Base-by-base conservation (phyloP, 495 filamentous ascomycete species). In the Podospora bellae-mahoneyi region DNA sequence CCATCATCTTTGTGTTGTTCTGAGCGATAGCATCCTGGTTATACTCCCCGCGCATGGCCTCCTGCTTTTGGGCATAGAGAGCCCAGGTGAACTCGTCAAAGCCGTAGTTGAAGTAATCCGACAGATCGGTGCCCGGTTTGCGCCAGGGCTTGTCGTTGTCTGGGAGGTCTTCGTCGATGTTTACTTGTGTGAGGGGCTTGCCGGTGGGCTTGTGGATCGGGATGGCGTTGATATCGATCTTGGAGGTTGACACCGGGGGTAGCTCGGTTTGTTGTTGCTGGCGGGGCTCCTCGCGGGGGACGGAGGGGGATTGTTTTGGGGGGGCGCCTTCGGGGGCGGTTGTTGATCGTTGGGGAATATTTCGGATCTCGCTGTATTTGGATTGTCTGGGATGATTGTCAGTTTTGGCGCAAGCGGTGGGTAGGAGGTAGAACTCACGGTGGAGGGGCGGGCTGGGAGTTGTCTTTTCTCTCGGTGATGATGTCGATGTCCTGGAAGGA, bases 1-100 rank as follows among this genome's bases (percentile, higher is more conserved):
- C 90, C 80, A 93, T 86, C 78, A 96, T 90, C 76, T 91, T 91
- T 79, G 93, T 94, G 69, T 92, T 90, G 66, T 88, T 88, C 57
- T 83, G 80, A 7, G 92, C 87, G 44, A 86, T 80, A 63, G 81
- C 80, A 18, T 87, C 84, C 54, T 79, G 78, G 70, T 79, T 83
- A 74, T 82, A 89, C 68, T 92, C 91, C 65, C 87, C 87, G 19
- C 90, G 85, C 66, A 97, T 80, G 4, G 84, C 83, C 65, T 92
- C 88, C 75, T 98, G 96, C 73, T 96, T 96, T 68, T 93, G 79
- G 32, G 94, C 94, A 79, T 98, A 99, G 67, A 92, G 87, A 30
- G 94, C 91, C 95, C 95, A 99, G 18, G 96, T 97, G 77, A 98
- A 99, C 78, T 99, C 95, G 80, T 99, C 95, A 70, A 99, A 99